Conservation (phyloP, 768 basidiomycete species). For the Trametes maxima region DNA sequence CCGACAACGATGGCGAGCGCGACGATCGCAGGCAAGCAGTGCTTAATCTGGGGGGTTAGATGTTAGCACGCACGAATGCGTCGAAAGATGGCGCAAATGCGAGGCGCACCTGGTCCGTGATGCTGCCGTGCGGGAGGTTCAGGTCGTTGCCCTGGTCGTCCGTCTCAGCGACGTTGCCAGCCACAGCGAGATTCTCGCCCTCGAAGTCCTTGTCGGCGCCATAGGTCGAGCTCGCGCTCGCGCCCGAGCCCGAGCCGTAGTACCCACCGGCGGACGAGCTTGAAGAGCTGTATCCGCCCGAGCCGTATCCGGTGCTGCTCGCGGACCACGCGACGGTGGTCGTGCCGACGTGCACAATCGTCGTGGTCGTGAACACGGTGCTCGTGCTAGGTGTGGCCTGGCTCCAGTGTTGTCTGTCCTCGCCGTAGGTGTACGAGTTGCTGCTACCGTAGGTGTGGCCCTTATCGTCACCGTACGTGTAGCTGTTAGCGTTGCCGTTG, state of each 20-base stretch:
- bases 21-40: constrained; percentile 22
- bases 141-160: constrained; percentile 15
- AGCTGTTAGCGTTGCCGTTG: neutral
- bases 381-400: constrained; percentile 2
- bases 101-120: constrained; percentile 6
- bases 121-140: constrained; percentile 14
- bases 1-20: constrained; percentile 11
- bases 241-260: constrained; percentile 6
- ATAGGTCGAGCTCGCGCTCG: neutral
- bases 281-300: neutral
- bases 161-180: constrained; percentile 15
- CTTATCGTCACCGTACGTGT: neutral
- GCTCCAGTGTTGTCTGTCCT: neutral
- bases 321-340: constrained; percentile 12
- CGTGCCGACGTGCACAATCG: constrained; percentile 4
- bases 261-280: neutral
- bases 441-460: neutral
- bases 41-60: neutral
- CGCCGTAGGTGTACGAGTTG: neutral
- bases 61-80: neutral
- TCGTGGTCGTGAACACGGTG: constrained; percentile 10
- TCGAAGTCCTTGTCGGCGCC: neutral
- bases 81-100: too few relatives aligned
- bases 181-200: constrained; percentile 3
- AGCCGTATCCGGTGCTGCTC: constrained; percentile 1